Base-by-base conservation (phyloP, 192 early-diverging fungal species). In the Coemansia sp. region DNA sequence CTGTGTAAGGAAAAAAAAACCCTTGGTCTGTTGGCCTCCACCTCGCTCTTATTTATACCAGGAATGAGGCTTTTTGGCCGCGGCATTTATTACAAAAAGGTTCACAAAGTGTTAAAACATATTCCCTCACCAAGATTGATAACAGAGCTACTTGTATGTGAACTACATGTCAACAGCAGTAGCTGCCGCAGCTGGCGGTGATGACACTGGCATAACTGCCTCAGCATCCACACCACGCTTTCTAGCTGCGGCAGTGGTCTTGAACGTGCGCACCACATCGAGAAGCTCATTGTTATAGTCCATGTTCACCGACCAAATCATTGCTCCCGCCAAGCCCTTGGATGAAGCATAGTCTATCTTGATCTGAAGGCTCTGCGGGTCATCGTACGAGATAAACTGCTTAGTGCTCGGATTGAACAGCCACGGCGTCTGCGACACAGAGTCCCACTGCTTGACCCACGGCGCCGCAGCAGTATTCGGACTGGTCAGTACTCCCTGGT, bases 381-480 rank as follows among this genome's bases (percentile, higher is more conserved):
- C 89, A 55, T 91, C 89, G 58, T 93, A 93, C 9, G 88, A 88
- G 68, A 93, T 88, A 62, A 88, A 90, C 42, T 74, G 66, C 42
- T 80, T 87, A 8, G 80, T 89, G 14, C 33, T 57, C 3, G 82
- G 78, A 37, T 90, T 90, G 71, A 85, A 94, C 33, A 92, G 44
- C 90, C 90, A 91, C 4, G 89, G 92, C 16, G 90, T 91, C 72
- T 86, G 72, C 1, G 86, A 86, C 9, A 73, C 77, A 3, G 74
- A 30, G 46, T 93, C 91, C 85, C 87, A 91, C 62, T 86, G 77
- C 21, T 88, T 82, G 1, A 87, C 62, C 90, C 90, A 94, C 1
- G 84, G 84, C 5, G 80, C 60, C 1, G 73, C 76, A 11, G 90
- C 87, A n/a, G 85, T 86, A 3, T 71, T 62, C 2, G 85, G 83